Evolutionary conservation across 331 rosid species (phyloP), one percentile per base, ranked within the genome.

Genomic region (Phaseolus coccineus): DNA sequence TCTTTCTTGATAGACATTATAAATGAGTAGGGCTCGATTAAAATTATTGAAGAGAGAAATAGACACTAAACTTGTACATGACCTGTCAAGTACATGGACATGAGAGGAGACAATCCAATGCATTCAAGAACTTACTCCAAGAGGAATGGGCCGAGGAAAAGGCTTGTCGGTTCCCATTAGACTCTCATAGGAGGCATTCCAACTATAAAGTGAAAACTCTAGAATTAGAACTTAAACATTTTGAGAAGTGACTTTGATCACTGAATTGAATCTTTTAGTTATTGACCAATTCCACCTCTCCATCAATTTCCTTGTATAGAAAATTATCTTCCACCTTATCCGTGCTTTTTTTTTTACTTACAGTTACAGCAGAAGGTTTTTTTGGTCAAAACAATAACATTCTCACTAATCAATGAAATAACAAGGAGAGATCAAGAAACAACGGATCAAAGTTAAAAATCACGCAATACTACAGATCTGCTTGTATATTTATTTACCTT

Each of bases 111-210:
- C 15, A 12, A 1, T 67, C 19, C 35, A 3, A 40, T 46, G 67
- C 39, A 47, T 30, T 37, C 44, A 71, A 47, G 71, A 69, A 89
- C 94, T 85, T 91, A 95, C 99, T 66, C 89, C 81, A 35, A 95
- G 88, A 65, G 97, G 97, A 69, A 95, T 80, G 27, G 92, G 87
- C 59, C 56, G 86, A 5, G 76, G 89, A 77, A 93, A 90, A 13
- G 84, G 90, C 90, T 88, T 89, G 85, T 61, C 85, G 48, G 89
- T 90, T 35, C 85, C 88, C 58, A 96, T 88, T 77, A 96, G 82
- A 78, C 84, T 89, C 69, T 88, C 96, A 16, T 91, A 93, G 81
- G 89, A 85, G 39, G 90, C 89, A 68, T 91, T 86, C 89, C 91
- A 92, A 85, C 99, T 96, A 85, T 72, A 75, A 30, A 85, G 64